phyloP scores from a whole-genome alignment of 106 monocot genomes.

The Dioscorea dumetorum region DNA sequence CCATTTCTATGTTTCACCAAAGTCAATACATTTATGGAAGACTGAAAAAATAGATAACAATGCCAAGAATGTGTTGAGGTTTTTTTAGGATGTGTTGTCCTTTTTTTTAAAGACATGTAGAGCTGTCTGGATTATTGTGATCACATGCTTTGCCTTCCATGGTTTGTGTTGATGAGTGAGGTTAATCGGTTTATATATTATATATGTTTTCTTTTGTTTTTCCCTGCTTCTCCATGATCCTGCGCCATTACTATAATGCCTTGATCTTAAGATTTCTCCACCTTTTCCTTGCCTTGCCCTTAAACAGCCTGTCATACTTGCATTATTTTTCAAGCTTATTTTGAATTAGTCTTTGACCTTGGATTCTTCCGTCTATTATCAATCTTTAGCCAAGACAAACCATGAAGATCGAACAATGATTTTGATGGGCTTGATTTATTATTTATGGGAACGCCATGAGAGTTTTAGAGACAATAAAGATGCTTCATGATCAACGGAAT shows the following conservation, averaged over 20 bases:
- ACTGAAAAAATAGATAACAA: too few species aligned
- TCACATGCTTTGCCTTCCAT: too few species aligned
- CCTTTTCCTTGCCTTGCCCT: constrained; percentile 1
- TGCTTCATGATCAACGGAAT: constrained; percentile 3
- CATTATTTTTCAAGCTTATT: background rate
- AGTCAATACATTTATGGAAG: too few species aligned
- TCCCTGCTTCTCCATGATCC: too few species aligned
- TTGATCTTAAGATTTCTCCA: constrained; percentile 8
- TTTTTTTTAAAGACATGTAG: too few species aligned
- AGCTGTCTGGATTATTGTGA: too few species aligned
- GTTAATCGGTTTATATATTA: too few species aligned
- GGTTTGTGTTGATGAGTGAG: too few species aligned
- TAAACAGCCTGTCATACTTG: constrained; percentile 17
- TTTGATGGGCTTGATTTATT: background rate
- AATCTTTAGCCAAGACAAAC: background rate
- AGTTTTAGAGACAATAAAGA: constrained; percentile 1
- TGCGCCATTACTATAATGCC: background rate
- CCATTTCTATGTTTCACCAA: too few species aligned
- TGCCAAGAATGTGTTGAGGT: too few species aligned
- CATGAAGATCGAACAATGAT: background rate
- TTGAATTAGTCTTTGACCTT: background rate
- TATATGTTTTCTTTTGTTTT: too few species aligned
- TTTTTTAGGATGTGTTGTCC: too few species aligned
- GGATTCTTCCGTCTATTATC: background rate
- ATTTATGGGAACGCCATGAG: background rate